Percentiles rank a stretch among this genome's conserved stretches.
Conservation (phyloP, 23 red algal species). For the Gracilaria domingensis region DNA sequence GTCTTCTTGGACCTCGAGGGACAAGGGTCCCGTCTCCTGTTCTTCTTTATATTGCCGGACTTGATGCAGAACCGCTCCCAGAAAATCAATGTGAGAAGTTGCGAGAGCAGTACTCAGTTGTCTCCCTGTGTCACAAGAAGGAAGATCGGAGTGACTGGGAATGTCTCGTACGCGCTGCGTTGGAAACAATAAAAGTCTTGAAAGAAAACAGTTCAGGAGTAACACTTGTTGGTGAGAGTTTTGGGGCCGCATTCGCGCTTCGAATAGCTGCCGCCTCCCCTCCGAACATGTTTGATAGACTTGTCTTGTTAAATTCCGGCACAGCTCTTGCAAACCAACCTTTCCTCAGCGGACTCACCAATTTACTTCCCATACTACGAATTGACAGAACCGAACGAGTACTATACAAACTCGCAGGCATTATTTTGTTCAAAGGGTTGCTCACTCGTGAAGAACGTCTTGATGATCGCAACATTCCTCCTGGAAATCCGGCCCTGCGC, state of each 20-base stretch:
- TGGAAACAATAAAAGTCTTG: background rate
- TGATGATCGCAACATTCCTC: conserved; percentile 32
- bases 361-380: conserved; percentile 49
- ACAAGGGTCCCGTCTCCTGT: background rate
- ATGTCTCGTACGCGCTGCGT: conserved; percentile 1
- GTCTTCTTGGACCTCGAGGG: conserved; percentile 1
- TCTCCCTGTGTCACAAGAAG: conserved; percentile 4
- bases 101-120: conserved; percentile 25
- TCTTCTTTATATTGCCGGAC: conserved; percentile 57
- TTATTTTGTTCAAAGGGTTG: conserved; percentile 43
- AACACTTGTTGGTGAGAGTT: conserved; percentile 66
- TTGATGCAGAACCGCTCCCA: conserved; percentile 41
- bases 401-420: conserved; percentile 41
- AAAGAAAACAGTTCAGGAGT: background rate
- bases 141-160: conserved; percentile 37
- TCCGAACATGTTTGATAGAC: conserved; percentile 11
- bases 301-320: conserved; percentile 54
- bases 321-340: conserved; percentile 33
- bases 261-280: conserved; percentile 55
- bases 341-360: conserved; percentile 2
- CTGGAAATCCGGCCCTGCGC: background rate
- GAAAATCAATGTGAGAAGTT: conserved; percentile 20
- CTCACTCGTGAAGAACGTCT: conserved; percentile 25
- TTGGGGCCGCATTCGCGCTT: conserved; percentile 68
- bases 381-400: conserved; percentile 37